Base-by-base conservation (phyloP, 1,284 basidiomycete species). In the Schizophyllum commune region DNA sequence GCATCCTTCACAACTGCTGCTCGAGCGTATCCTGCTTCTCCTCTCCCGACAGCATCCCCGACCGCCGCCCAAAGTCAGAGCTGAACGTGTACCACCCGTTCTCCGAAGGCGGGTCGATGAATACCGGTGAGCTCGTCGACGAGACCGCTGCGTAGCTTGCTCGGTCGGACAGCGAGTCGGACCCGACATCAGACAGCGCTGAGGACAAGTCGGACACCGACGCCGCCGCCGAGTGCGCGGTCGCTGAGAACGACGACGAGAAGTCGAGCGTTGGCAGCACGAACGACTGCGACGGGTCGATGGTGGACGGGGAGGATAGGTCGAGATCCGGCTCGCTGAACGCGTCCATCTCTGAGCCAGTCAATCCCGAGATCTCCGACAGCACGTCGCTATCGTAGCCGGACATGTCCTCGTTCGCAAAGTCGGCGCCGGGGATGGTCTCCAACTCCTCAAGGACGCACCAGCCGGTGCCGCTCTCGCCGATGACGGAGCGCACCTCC, bases 251-350 rank as follows among this genome's bases (percentile, higher is more conserved):
- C 2, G 71, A 65, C 1, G 74, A 73, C 0, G 86, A 87, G 65
- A 90, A 80, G 69, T 91, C 88, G 60, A 91, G 77, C 0, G 83
- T 87, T 1, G 89, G 89, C 15, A 91, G 71, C 11, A 90, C 72
- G 63, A 91, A 79, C 1, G 84, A 85, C 34, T 77, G 73, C 1
- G 84, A 71, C 1, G 83, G 81, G 68, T 86, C 83, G 4, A 73
- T 67, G 9, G 56, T 33, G 9, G 58, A 62, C 55, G 32, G 56
- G 13, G 58, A 54, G 13, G 27, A 57, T 13, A 32, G 39, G 57
- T 32, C 56, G 17, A 64, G 65, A 20, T 60, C 58, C 22, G 67
- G 65, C 15, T 68, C 68, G 34, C 62, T 66, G 13, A 68, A 65
- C 8, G 70, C 61, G 19, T 62, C 72, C 5, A 72, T 74, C 20